A percentile compares a stretch with the other conserved stretches of the same genome.
Evolutionary conservation across 2,329 filamentous ascomycete species (phyloP).

Genomic region (Diaporthe eres): DNA sequence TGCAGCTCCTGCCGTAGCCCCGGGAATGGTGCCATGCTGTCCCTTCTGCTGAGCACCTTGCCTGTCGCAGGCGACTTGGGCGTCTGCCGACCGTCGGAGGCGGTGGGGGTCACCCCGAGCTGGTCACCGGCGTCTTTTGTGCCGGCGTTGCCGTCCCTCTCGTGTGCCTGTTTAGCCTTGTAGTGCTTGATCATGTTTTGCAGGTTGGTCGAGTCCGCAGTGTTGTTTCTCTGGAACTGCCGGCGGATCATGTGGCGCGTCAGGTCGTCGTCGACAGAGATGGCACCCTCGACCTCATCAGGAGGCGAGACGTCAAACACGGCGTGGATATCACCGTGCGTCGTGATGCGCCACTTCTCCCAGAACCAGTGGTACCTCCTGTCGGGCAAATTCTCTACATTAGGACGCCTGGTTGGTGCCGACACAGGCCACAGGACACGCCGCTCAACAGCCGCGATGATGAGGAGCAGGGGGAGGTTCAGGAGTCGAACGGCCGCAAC

Average conservation of each 20-base stretch:
- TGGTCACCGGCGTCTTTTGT: slow-evolving; percentile 34
- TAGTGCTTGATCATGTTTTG: slow-evolving; percentile 37
- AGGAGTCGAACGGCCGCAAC: slow-evolving; percentile 81
- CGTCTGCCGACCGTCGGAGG: slow-evolving; percentile 33
- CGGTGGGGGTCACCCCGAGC: slow-evolving; percentile 22
- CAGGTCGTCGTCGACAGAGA: slow-evolving; percentile 71
- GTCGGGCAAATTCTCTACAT: slow-evolving; percentile 1
- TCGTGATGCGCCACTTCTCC: slow-evolving; percentile 77
- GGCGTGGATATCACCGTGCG: slow-evolving; percentile 78
- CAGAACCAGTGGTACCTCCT: slow-evolving; percentile 67
- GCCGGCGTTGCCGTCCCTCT: slow-evolving; percentile 8
- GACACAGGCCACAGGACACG: slow-evolving; percentile 71
- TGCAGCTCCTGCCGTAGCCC: slow-evolving; percentile 65
- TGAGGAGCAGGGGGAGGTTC: slow-evolving; percentile 81
- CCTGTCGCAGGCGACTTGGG: slow-evolving; percentile 43
- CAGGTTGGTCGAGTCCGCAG: slow-evolving; percentile 50
- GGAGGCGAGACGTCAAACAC: slow-evolving; percentile 82
- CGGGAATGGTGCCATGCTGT: slow-evolving; percentile 69
- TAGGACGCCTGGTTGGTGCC: slow-evolving; percentile 40
- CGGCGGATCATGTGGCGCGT: slow-evolving; percentile 70
- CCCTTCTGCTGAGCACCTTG: slow-evolving; percentile 54
- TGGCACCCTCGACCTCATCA: slow-evolving; percentile 69
- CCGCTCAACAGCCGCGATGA: slow-evolving; percentile 80
- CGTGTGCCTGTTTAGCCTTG: slow-evolving; percentile 39
- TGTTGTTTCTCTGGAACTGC: slow-evolving; percentile 65